Evolutionary conservation across 2,329 filamentous ascomycete genomes (phyloP), one percentile per base, ranked within the genome.

Genomic region (Bertia moriformis): DNA sequence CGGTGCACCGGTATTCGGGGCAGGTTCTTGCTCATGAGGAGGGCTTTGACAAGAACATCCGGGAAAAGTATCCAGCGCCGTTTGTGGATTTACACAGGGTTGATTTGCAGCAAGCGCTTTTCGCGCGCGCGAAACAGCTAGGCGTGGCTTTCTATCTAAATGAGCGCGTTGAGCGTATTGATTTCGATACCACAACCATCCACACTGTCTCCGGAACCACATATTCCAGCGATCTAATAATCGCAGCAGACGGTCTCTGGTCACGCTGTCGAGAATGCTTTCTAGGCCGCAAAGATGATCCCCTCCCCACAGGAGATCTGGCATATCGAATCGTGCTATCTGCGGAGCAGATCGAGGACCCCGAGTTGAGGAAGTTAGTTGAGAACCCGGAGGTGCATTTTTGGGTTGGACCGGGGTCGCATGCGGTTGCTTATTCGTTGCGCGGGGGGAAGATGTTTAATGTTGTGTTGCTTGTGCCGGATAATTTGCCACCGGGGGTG

Each of bases 191-290:
- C 1, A 55, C 64, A 1, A 57, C 56, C 3, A 49, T 71, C 1
- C 58, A 48, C 1, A 62, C 60, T 0, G 52, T 53, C 4, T 48
- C 49, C 3, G 69, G 66, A 0, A 15, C 30, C 1, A 53, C 46
- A 2, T 59, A 61, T 2, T 51, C 52, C 0, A 69, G 62, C 2
- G 73, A 81, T 45, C 53, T 81, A 4, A 57, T 83, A 4, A 61
- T 83, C 1, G 76, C 66, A 1, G 73, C 75, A 0, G 78, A 83
- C 44, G 78, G 78, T 0, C 54, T 82, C 0, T 78, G 74, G 72
- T 78, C 73, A 2, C 58, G 59, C 12, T 73, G 67, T 35, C 63
- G 75, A 0, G 61, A 66, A 38, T 55, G 56, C 3, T 65, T 71
- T 14, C 51, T 71, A 0, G 62, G 62, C 0, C 55, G 49, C 0